Evolutionary conservation across 2,329 filamentous ascomycete species (phyloP).

Genomic region (Arthrobotrys iridis): DNA sequence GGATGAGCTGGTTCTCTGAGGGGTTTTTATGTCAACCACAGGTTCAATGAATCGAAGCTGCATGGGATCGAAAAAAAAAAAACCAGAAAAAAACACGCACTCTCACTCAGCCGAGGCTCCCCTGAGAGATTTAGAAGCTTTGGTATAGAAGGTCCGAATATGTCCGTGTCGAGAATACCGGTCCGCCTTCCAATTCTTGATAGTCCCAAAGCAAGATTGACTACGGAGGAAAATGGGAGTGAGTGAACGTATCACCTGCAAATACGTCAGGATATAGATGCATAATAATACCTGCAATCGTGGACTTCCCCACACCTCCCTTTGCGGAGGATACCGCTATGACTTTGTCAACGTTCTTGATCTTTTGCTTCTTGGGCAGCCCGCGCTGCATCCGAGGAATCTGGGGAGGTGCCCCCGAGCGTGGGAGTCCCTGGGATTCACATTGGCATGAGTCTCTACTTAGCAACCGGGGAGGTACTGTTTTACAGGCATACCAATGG

Average conservation of each 20-base stretch:
- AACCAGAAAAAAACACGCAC: constrained; percentile 66
- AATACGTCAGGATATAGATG: background rate
- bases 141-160: constrained; percentile 94
- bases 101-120: constrained; percentile 77
- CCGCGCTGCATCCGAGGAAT: constrained; percentile 81
- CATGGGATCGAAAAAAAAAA: constrained; percentile 55
- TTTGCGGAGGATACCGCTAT: constrained; percentile 97
- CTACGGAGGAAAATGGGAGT: constrained; percentile 25
- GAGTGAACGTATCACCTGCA: background rate
- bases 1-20: constrained; percentile 80
- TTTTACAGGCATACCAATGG: constrained; percentile 28
- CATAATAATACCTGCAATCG: constrained; percentile 74
- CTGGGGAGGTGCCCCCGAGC: constrained; percentile 72
- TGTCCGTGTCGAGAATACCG: constrained; percentile 93
- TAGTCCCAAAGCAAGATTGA: constrained; percentile 85
- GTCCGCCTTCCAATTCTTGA: constrained; percentile 81
- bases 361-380: constrained; percentile 80
- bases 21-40: constrained; percentile 9
- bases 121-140: constrained; percentile 84
- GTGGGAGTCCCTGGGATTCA: constrained; percentile 77
- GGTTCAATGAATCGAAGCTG: background rate
- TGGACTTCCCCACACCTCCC: constrained; percentile 97
- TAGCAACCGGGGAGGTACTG: background rate
- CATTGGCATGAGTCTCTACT: constrained; percentile 11
- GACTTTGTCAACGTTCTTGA: constrained; percentile 87